Percentiles rank a stretch among this genome's conserved stretches.
Evolutionary conservation across 225 moss, liverwort and hornwort genomes (phyloP).

Genomic region (Sphagnum contortum): DNA sequence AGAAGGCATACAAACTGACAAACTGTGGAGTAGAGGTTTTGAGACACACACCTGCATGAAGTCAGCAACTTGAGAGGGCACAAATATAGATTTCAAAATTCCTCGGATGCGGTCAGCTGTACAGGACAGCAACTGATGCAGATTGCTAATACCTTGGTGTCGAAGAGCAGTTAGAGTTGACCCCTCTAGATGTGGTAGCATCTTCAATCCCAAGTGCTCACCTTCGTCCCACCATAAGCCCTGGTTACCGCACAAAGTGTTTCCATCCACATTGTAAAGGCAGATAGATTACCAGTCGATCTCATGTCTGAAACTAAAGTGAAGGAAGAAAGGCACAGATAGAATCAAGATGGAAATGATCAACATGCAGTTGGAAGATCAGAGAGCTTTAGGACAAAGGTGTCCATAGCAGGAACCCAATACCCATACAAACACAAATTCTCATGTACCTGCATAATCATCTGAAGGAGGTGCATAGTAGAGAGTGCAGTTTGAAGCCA

Average conservation of each 20-base stretch:
- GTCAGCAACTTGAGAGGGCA: slow-evolving; percentile 51
- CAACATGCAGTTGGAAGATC: no score
- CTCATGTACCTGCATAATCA: slow-evolving; percentile 83
- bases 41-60: slow-evolving; percentile 50
- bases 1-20: no score
- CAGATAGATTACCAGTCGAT: neutral
- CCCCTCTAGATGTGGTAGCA: slow-evolving; percentile 68
- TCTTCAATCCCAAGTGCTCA: slow-evolving; percentile 61
- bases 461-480: slow-evolving; percentile 94
- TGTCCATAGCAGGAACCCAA: no score
- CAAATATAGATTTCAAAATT: slow-evolving; percentile 47
- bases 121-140: slow-evolving; percentile 49
- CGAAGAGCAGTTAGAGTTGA: slow-evolving; percentile 39
- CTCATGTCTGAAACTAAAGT: neutral
- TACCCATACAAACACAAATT: no score
- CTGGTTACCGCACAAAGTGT: slow-evolving; percentile 11
- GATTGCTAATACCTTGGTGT: slow-evolving; percentile 37
- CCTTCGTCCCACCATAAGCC: slow-evolving; percentile 72
- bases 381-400: no score
- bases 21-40: no score
- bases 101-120: slow-evolving; percentile 59
- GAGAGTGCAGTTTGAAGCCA: slow-evolving; percentile 89
- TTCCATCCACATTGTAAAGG: no score
- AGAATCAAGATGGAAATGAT: no score
- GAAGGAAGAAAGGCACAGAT: neutral